Percentiles rank a stretch among this genome's conserved stretches.
Evolutionary conservation across 106 monocot genomes (phyloP).

Genomic region (Acanthochlamys bracteata): DNA sequence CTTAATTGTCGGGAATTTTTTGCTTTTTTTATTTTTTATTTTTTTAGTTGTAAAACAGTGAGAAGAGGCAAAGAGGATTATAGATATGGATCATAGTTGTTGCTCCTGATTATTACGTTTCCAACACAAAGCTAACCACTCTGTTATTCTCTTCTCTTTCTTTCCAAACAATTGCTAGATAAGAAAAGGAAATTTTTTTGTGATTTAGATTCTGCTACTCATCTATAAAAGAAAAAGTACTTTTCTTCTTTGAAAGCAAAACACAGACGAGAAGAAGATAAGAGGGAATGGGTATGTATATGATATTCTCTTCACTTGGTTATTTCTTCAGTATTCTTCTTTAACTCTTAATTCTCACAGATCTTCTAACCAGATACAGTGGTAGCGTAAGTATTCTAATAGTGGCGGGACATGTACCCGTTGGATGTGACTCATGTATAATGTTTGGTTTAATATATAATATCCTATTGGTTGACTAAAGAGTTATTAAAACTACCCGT

Average conservation of each 20-base stretch:
- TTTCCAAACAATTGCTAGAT: not conserved
- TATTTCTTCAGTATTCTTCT: not conserved
- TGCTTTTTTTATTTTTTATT: too few relatives aligned
- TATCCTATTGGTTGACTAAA: too few relatives aligned
- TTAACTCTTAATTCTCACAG: not conserved
- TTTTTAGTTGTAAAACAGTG: not conserved
- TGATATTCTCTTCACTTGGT: not conserved
- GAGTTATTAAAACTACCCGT: too few relatives aligned
- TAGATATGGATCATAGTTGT: constrained; percentile 9
- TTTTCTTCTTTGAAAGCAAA: not conserved
- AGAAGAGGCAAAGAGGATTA: not conserved
- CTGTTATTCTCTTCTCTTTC: not conserved
- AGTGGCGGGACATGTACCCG: too few relatives aligned
- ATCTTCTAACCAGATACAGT: too few relatives aligned
- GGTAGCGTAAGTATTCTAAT: too few relatives aligned
- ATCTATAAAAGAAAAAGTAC: not conserved
- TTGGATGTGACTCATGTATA: too few relatives aligned
- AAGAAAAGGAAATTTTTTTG: not conserved
- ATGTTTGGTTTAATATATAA: too few relatives aligned
- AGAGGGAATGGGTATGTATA: not conserved
- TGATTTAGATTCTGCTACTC: not conserved
- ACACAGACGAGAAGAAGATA: not conserved
- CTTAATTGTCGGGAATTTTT: too few relatives aligned
- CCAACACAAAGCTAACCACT: not conserved
- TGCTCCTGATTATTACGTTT: constrained; percentile 24